Base-by-base conservation (phyloP, 441 rosid species). In the Mallotus japonicus region DNA sequence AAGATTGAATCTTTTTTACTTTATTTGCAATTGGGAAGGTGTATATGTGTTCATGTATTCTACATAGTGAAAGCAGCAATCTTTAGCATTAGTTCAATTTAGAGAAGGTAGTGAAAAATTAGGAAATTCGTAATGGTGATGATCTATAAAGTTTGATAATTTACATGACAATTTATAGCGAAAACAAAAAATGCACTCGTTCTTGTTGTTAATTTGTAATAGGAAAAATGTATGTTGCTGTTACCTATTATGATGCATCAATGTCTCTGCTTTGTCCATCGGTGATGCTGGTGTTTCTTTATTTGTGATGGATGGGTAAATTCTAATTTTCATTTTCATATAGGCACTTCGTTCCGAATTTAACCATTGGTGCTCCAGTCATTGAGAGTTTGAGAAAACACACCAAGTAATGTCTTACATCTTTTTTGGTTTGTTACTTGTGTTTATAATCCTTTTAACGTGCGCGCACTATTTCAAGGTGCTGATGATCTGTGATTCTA, bases 311-410 rank as follows among this genome's bases (percentile, higher is more conserved):
- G 14, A 59, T 42, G 60, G 28, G 37, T 3, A 44, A 14, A 51
- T 49, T 49, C 28, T 28, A 28, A 28, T 72, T 64, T 51, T 64
- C 46, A 14, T 76, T 16, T 71, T 70, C 60, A 46, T 61, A 28
- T 71, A 90, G 97, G 88, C 97, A 94, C 74, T 94, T 89, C 66
- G 99, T 94, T 50, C 95, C 97, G 1, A 94, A 94, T 77, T 85
- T 94, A 47, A 92, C 99, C 3, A 81, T 94, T 22, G 99, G 99
- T 65, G 94, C 99, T 77, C 95, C 97, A 0, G 89, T 94, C 65
- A 89, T 92, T 65, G 89, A 90, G 84, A 94, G 99, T 77, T 82
- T 94, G 86, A 86, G 99, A 80, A 87, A 92, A 80, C 99, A 92
- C 75, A 90, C 97, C n/a, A 69, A 88, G 99, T 94, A 87, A 83